A percentile compares a stretch with the other conserved stretches of the same genome.
Conservation (phyloP, 169 alveolate genomes). For the Cystoisospora suis region DNA sequence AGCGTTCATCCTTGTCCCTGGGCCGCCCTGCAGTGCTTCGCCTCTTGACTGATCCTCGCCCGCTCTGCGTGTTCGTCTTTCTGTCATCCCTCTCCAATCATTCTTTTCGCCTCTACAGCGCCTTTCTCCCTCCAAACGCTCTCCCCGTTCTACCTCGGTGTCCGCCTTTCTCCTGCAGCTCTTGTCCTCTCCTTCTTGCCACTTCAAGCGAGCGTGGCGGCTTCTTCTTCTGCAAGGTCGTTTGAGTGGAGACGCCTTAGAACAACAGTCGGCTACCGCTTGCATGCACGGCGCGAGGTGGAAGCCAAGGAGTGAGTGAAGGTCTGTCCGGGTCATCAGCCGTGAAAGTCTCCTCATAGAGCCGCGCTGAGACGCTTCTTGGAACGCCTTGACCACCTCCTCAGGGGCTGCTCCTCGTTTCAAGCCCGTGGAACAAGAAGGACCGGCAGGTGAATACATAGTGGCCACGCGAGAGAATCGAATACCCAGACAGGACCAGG, state of each 20-base stretch:
- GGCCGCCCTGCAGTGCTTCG: background rate
- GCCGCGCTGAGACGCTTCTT: background rate
- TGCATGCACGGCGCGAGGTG: slow-evolving; percentile 15
- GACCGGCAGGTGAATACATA: background rate
- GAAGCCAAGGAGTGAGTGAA: background rate
- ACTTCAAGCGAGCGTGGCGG: no score
- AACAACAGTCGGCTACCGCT: slow-evolving; percentile 1
- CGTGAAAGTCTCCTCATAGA: background rate
- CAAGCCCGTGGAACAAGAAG: background rate
- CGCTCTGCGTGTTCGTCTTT: no score
- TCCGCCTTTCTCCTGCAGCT: no score
- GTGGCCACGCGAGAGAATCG: no score
- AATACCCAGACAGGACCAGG: no score
- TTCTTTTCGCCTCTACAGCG: no score
- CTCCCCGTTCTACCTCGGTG: no score
- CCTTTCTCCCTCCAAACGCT: no score
- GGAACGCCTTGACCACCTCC: background rate
- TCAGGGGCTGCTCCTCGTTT: background rate
- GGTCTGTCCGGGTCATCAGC: background rate
- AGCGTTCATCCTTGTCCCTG: background rate
- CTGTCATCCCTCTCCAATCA: no score
- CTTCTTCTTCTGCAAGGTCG: no score
- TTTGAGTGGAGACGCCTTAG: no score
- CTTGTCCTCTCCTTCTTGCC: no score
- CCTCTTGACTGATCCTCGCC: background rate